Evolutionary conservation across 78 protist genomes (phyloP), one percentile per base, ranked within the genome.

Genomic region (Emiliania huxleyi): DNA sequence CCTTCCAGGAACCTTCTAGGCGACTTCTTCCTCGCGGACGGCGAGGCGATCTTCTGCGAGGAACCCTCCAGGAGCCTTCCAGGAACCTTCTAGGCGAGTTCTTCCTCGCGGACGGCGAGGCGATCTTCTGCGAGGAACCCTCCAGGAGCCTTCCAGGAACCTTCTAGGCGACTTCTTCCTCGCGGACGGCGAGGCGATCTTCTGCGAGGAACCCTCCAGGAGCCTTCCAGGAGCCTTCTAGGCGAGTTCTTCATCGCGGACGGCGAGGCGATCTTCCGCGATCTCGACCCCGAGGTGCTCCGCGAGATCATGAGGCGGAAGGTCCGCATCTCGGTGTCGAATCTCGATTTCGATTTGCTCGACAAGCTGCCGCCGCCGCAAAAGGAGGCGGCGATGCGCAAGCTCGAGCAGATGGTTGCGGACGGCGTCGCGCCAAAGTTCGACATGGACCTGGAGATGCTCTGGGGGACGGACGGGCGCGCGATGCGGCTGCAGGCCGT

Each of bases 391-490:
- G 91, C 83, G 18, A 62, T 38, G 52, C 56, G 42, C 12, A 23
- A 0, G 12, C 52, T 69, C 8, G 15, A 33, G n/a, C 40, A 21
- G 35, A 21, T 69, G 69, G 92, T 89, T 15, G 84, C 19, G 12
- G 5, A 12, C 21, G 23, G 35, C 22, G 42, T 89, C 38, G 92
- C 92, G 21, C 92, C 92, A 38, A 89, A 89, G 92, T 89, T 89
- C 84, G 92, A 89, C 52, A 89, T 89, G 92, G 92, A 89, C 33
- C 92, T 89, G 15, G 92, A 89, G 33, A 89, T 89, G 92, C 3
- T 89, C 55, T 89, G 38, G 43, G 92, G 92, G 15, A 42, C 81
- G 1, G 92, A 89, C 42, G 92, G 92, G 44, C 56, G 38, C 62
- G 35, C 0, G 33, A 33, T 38, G 52, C 92, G 92, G 15, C 92